Conservation (phyloP, 2,329 filamentous ascomycete genomes). For the Pseudopithomyces maydicus region DNA sequence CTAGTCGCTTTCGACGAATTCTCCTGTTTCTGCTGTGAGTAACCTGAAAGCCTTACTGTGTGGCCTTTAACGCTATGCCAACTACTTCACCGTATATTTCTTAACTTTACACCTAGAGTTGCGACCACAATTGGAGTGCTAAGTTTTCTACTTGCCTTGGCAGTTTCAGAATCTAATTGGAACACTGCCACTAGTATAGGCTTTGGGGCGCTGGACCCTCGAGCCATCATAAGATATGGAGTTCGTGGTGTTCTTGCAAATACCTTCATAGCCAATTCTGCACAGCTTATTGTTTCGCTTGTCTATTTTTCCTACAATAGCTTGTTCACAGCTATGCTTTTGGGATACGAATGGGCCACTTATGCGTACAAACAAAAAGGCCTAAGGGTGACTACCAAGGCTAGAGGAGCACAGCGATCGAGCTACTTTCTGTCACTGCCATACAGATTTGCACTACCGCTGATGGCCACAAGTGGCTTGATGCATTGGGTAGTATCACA, state of each 20-base stretch:
- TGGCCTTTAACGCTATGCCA: background rate
- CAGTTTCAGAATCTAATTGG: no score
- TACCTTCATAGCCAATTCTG: slow-evolving; percentile 48
- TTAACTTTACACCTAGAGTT: no score
- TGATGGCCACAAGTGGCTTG: slow-evolving; percentile 37
- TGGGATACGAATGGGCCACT: slow-evolving; percentile 53
- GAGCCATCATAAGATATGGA: slow-evolving; percentile 9
- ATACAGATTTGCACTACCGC: slow-evolving; percentile 43
- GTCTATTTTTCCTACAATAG: slow-evolving; percentile 54
- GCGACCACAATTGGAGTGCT: no score
- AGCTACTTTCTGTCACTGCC: slow-evolving; percentile 51
- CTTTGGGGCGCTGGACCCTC: slow-evolving; percentile 15
- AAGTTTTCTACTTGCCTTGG: no score
- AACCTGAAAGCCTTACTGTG: background rate
- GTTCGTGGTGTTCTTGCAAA: background rate
- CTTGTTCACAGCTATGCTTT: slow-evolving; percentile 54
- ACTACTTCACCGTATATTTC: background rate
- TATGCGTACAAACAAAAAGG: slow-evolving; percentile 42
- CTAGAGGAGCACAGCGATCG: slow-evolving; percentile 39
- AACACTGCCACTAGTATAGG: no score
- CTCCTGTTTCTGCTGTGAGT: no score
- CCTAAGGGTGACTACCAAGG: slow-evolving; percentile 42
- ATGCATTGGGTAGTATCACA: slow-evolving; percentile 54
- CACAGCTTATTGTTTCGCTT: slow-evolving; percentile 54
- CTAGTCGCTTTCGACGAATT: slow-evolving; percentile 15